These are phyloP conservation scores for Populus tomentosa DNA, from an alignment of 441 rosid genomes.

Conservation along the genomic window DNA sequence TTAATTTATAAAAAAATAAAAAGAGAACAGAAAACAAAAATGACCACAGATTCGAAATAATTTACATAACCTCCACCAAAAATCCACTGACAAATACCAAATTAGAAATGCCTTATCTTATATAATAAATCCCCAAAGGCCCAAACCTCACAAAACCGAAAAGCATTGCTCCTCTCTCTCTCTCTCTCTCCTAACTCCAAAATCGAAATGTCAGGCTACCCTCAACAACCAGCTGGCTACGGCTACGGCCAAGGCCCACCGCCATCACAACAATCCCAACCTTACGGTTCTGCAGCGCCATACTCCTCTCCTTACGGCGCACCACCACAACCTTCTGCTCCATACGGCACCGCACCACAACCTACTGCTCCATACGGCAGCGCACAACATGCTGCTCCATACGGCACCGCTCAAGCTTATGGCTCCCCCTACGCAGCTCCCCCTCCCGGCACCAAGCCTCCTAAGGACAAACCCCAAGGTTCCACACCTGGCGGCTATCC, in stretches of 20 bases:
- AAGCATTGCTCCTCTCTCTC: slow-evolving; percentile 8
- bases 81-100: background rate
- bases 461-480: no score
- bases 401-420: slow-evolving; percentile 39
- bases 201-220: slow-evolving; percentile 57
- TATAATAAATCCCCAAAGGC: background rate
- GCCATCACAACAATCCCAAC: background rate
- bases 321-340: slow-evolving; percentile 24
- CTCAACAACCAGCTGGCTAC: slow-evolving; percentile 38
- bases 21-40: background rate
- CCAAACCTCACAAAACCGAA: background rate
- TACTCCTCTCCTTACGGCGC: slow-evolving; percentile 21
- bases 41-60: background rate
- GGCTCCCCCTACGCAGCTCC: no score
- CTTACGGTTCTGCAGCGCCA: slow-evolving; percentile 39
- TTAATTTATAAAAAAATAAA: no score
- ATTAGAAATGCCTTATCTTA: no score
- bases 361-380: slow-evolving; percentile 28
- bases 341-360: slow-evolving; percentile 37
- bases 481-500: no score
- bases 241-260: slow-evolving; percentile 35
- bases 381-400: slow-evolving; percentile 30
- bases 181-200: background rate
- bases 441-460: no score
- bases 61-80: background rate